Percentiles rank a stretch among this genome's conserved stretches.
Evolutionary conservation across 805 yeast species (phyloP).

Genomic region (Vanderwaltozyma tropicalis): DNA sequence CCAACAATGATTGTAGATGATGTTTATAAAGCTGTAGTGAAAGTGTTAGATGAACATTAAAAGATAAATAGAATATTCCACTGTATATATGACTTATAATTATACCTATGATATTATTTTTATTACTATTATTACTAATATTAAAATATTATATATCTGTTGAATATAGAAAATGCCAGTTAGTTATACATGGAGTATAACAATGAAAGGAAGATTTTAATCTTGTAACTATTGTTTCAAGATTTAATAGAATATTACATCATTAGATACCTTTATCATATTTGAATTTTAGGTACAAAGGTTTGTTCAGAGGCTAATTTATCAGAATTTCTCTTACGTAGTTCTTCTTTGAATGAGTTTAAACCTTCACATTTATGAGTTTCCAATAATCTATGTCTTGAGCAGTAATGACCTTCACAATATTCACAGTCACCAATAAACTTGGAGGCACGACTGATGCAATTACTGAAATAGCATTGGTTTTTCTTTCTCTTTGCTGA

Average conservation of each 20-base stretch:
- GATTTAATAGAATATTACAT: not conserved
- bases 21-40: constrained; percentile 42
- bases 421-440: constrained; percentile 74
- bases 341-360: constrained; percentile 66
- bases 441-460: constrained; percentile 51
- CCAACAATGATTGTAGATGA: constrained; percentile 44
- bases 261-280: constrained; percentile 7
- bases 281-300: constrained; percentile 44
- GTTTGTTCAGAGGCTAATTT: constrained; percentile 79
- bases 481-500: constrained; percentile 28
- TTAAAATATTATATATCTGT: no score
- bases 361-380: constrained; percentile 74
- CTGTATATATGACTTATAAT: no score
- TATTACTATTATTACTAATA: no score
- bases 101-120: not conserved
- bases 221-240: no score
- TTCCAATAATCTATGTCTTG: constrained; percentile 77
- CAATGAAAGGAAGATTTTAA: no score
- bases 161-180: no score
- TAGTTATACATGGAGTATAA: no score
- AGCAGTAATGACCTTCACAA: constrained; percentile 77
- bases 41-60: constrained; percentile 14
- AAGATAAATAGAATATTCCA: not conserved
- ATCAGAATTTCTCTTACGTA: constrained; percentile 76
- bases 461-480: constrained; percentile 42